A percentile compares a stretch with the other conserved stretches of the same genome.
phyloP scores from a whole-genome alignment of 176 grass and related monocot genomes.

The Phoenix roebelenii region DNA sequence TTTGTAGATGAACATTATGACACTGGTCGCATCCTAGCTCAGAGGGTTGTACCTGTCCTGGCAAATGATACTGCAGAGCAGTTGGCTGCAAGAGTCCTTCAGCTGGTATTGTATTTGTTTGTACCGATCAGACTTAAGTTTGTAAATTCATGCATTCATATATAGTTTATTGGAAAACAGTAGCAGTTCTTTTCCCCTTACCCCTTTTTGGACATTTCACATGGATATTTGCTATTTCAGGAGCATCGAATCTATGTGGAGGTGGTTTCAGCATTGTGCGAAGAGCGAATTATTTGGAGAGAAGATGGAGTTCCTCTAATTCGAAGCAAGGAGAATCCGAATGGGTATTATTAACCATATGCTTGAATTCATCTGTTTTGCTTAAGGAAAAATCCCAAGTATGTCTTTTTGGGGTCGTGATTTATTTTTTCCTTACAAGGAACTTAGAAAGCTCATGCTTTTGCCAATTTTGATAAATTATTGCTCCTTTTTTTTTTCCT shows the following conservation, averaged over 20 bases:
- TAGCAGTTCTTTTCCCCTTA: too few relatives aligned
- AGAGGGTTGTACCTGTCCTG: constrained; percentile 38
- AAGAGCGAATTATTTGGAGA: constrained; percentile 59
- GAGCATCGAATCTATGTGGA: constrained; percentile 83
- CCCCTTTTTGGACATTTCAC: too few relatives aligned
- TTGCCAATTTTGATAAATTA: too few relatives aligned
- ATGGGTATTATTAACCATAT: constrained; percentile 8
- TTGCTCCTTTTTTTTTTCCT: too few relatives aligned
- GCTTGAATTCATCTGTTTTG: too few relatives aligned
- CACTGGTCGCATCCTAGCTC: constrained; percentile 36
- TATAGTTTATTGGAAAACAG: too few relatives aligned
- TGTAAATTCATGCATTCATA: too few relatives aligned
- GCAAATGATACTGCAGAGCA: constrained; percentile 35
- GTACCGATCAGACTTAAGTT: too few relatives aligned
- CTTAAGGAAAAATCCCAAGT: too few relatives aligned
- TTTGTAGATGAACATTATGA: constrained; percentile 57
- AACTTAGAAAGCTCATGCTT: too few relatives aligned
- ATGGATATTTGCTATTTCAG: constrained; percentile 8
- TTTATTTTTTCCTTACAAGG: too few relatives aligned
- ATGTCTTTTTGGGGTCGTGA: too few relatives aligned
- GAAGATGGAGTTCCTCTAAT: constrained; percentile 58
- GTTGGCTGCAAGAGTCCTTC: constrained; percentile 48
- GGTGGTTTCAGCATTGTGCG: constrained; percentile 71
- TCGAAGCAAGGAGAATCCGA: constrained; percentile 26
- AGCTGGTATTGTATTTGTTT: constrained; percentile 22